Conservation (phyloP, 306 rosid species). For the Prunus armeniaca region DNA sequence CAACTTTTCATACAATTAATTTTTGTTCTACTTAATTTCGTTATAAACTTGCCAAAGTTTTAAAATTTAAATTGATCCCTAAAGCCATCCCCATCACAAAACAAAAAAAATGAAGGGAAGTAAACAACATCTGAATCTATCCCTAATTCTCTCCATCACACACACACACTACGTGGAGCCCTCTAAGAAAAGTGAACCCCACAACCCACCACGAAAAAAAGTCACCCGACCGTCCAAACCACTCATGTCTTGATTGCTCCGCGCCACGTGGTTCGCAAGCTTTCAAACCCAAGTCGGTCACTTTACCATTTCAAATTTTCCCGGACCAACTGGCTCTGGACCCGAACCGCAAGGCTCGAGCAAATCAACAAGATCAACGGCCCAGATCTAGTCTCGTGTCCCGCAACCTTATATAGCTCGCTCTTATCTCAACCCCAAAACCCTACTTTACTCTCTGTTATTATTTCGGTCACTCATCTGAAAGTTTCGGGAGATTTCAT, state of each 20-base stretch:
- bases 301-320: slow-evolving; percentile 1
- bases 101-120: background rate
- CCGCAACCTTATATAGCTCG: slow-evolving; percentile 26
- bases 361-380: background rate
- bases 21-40: background rate
- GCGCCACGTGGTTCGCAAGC: slow-evolving; percentile 26
- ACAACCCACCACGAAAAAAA: background rate
- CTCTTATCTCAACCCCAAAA: slow-evolving; percentile 8
- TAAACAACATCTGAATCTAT: background rate
- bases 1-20: background rate
- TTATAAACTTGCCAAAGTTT: no score
- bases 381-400: slow-evolving; percentile 33
- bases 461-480: background rate
- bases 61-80: background rate
- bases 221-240: slow-evolving; percentile 16
- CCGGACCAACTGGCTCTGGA: slow-evolving; percentile 29
- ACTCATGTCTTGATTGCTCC: background rate
- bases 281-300: slow-evolving; percentile 21
- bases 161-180: slow-evolving; percentile 19
- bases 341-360: background rate
- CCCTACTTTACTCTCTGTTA: slow-evolving; percentile 14
- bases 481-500: background rate
- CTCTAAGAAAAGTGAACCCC: background rate
- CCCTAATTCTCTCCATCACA: background rate
- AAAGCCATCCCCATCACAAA: background rate